Conservation (phyloP, 441 rosid species). For the Erysimum cheiri region DNA sequence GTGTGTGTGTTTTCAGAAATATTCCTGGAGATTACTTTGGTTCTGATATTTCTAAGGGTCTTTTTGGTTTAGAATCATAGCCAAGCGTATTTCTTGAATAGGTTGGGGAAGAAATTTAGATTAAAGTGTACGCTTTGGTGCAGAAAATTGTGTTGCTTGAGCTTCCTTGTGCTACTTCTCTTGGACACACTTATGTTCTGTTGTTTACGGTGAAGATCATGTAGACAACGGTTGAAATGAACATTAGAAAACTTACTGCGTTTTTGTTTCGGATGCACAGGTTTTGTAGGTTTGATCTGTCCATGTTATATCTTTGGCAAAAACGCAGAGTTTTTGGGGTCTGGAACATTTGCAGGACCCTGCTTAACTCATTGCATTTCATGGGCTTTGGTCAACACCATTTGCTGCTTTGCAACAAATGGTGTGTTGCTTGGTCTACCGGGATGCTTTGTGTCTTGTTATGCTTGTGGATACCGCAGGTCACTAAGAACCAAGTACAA, state of each 20-base stretch:
- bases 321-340: constrained; percentile 85
- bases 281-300: constrained; percentile 77
- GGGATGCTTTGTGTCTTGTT: constrained; percentile 85
- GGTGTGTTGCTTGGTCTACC: constrained; percentile 81
- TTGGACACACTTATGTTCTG: constrained; percentile 8
- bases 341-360: constrained; percentile 85
- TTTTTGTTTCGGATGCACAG: constrained; percentile 48
- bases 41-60: not conserved
- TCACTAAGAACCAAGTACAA: constrained; percentile 74
- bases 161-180: constrained; percentile 19
- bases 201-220: constrained; percentile 21
- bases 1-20: not conserved
- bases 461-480: constrained; percentile 89
- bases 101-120: constrained; percentile 14
- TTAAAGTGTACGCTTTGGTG: not conserved
- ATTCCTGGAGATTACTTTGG: not conserved
- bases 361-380: constrained; percentile 76
- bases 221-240: not conserved
- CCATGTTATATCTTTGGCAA: constrained; percentile 90
- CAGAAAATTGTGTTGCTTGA: constrained; percentile 2
- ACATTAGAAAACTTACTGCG: constrained; percentile 5
- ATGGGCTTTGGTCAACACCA: constrained; percentile 72
- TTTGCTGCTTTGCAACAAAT: constrained; percentile 75
- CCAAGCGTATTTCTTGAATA: constrained; percentile 10
- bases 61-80: constrained; percentile 8